Conservation (phyloP, 345 rosid genomes). For the Microcos paniculata region DNA sequence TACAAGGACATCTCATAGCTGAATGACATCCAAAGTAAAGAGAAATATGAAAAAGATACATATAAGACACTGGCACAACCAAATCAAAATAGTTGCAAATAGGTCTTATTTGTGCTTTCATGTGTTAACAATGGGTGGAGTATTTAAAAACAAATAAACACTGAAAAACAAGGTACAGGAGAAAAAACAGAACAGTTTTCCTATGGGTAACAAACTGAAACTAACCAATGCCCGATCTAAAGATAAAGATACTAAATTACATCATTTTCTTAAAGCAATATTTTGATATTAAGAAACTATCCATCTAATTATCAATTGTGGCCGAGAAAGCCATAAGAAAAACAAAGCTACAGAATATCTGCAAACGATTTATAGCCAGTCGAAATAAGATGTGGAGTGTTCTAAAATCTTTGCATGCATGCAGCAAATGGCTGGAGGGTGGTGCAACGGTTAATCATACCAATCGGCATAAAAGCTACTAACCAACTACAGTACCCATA, state of each 20-base stretch:
- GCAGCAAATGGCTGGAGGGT: not conserved
- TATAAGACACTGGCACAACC: not conserved
- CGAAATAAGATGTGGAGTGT: not conserved
- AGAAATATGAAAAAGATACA: not conserved
- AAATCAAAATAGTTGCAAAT: not conserved
- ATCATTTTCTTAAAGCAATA: not conserved
- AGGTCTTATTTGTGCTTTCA: not conserved
- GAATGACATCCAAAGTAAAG: not conserved
- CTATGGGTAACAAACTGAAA: not conserved
- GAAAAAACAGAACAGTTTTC: not conserved
- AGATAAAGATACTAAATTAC: not conserved
- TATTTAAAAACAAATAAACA: not conserved
- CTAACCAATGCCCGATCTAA: not conserved
- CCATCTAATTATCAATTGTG: conserved; percentile 5
- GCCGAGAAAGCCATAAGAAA: not conserved
- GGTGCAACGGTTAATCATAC: not conserved
- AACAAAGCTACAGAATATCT: not conserved
- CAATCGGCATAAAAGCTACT: not conserved
- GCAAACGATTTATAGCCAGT: not conserved
- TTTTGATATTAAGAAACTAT: conserved; percentile 8
- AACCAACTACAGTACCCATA: not conserved
- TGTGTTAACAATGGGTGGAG: not conserved
- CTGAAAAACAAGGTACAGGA: not conserved
- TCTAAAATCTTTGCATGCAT: not conserved
- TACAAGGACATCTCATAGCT: not conserved